Conservation (phyloP, 2,329 filamentous ascomycete genomes). For the Zymoseptoria crescenta region DNA sequence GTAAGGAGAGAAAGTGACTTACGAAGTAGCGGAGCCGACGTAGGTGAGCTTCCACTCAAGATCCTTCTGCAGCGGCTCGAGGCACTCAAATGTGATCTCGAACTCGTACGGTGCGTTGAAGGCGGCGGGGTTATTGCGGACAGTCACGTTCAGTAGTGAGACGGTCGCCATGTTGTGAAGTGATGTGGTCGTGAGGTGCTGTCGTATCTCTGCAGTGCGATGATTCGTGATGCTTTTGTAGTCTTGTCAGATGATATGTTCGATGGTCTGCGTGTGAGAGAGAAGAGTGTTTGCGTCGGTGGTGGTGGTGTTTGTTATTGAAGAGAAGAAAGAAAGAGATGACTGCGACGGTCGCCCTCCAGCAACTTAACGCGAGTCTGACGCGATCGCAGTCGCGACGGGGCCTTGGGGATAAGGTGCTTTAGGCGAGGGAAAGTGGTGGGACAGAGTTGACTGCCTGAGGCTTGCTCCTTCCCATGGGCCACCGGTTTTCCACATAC, state of each 20-base stretch:
- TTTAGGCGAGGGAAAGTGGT: background rate
- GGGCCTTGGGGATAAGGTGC: no score
- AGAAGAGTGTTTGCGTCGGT: background rate
- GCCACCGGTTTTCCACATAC: no score
- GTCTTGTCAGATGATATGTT: background rate
- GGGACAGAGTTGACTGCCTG: background rate
- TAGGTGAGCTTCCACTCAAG: constrained; percentile 99
- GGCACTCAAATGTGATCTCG: constrained; percentile 97
- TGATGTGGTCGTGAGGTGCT: constrained; percentile 1
- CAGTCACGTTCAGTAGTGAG: constrained; percentile 87
- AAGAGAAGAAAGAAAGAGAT: background rate
- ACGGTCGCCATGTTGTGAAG: constrained; percentile 76
- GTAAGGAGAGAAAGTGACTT: constrained; percentile 35
- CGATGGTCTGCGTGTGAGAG: constrained; percentile 1
- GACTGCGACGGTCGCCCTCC: background rate
- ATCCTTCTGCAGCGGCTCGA: constrained; percentile 91
- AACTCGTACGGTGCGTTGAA: constrained; percentile 93
- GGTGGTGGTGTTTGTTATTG: background rate
- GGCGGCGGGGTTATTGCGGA: constrained; percentile 92
- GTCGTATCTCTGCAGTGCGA: no score
- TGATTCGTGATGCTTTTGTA: no score
- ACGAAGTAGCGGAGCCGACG: constrained; percentile 96
- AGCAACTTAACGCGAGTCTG: background rate
- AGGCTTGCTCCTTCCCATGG: background rate
- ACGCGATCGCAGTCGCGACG: background rate